These are phyloP conservation scores for Magnaporthiopsis rhizophila DNA, from an alignment of 2,329 filamentous ascomycete genomes.

Conservation along the genomic window DNA sequence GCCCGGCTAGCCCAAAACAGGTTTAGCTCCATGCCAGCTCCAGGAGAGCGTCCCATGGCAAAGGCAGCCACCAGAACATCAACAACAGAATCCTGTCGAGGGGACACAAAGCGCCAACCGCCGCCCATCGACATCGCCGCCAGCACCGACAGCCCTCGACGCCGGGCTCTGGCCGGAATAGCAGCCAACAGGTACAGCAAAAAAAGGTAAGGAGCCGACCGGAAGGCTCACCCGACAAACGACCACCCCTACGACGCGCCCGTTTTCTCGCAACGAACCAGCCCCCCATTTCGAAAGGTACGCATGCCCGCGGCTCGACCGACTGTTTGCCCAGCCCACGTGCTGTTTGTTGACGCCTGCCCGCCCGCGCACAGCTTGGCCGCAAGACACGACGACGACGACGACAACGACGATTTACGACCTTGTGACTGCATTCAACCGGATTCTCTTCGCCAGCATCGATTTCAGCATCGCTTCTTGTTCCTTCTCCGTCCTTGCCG, in stretches of 20 bases:
- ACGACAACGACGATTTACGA: constrained; percentile 1
- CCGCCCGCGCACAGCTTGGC: neutral
- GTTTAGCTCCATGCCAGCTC: constrained; percentile 16
- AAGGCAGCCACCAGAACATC: constrained; percentile 9
- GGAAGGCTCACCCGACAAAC: no score
- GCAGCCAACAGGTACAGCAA: constrained; percentile 1
- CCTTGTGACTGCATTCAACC: neutral
- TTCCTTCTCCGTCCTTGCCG: neutral
- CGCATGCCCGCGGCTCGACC: neutral
- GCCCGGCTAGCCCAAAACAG: constrained; percentile 10
- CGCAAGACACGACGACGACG: neutral
- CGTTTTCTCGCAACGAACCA: no score
- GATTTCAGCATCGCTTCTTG: no score
- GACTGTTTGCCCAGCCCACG: neutral
- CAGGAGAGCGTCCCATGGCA: constrained; percentile 11
- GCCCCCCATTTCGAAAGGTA: constrained; percentile 1
- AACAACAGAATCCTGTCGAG: constrained; percentile 6
- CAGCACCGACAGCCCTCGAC: constrained; percentile 6
- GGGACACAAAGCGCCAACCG: constrained; percentile 6
- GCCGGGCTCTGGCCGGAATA: constrained; percentile 4
- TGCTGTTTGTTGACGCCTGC: no score
- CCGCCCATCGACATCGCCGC: constrained; percentile 2
- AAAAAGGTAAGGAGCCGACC: no score
- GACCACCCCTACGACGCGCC: no score
- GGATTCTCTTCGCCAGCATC: neutral